Conservation (phyloP, 768 basidiomycete genomes). For the Porpolomopsis calyptriformis region DNA sequence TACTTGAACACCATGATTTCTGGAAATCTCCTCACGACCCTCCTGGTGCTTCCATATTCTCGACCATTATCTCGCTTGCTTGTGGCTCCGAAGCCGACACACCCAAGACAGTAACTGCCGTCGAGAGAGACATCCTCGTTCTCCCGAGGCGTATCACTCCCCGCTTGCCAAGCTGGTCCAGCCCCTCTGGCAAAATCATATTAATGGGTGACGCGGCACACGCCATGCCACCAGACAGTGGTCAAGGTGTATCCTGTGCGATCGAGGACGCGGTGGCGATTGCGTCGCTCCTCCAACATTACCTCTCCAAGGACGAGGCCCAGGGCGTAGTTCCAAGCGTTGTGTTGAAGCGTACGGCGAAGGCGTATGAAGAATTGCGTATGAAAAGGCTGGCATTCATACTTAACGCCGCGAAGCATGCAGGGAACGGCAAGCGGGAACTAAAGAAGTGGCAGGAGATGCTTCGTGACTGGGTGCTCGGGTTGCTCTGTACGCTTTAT, state of each 20-base stretch:
- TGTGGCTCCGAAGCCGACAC: slow-evolving; percentile 10
- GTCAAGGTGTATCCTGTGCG: slow-evolving; percentile 32
- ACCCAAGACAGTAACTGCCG: slow-evolving; percentile 10
- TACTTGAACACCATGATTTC: slow-evolving; percentile 21
- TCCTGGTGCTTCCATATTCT: slow-evolving; percentile 14
- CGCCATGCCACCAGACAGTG: slow-evolving; percentile 32
- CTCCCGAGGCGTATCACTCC: slow-evolving; percentile 28
- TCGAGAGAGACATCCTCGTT: slow-evolving; percentile 15
- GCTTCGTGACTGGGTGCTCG: slow-evolving; percentile 24
- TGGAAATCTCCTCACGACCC: slow-evolving; percentile 29
- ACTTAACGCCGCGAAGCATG: slow-evolving; percentile 24
- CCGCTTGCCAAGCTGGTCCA: slow-evolving; percentile 27
- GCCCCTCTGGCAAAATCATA: slow-evolving; percentile 25
- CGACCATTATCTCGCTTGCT: slow-evolving; percentile 21
- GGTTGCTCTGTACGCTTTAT: slow-evolving; percentile 23
- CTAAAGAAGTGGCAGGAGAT: slow-evolving; percentile 21
- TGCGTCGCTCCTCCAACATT: slow-evolving; percentile 26
- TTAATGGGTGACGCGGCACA: slow-evolving; percentile 36
- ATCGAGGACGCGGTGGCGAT: slow-evolving; percentile 30
- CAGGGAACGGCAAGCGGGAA: slow-evolving; percentile 23
- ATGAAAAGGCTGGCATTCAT: slow-evolving; percentile 24
- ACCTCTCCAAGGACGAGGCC: slow-evolving; percentile 10
- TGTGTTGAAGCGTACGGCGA: slow-evolving; percentile 15
- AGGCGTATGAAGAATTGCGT: slow-evolving; percentile 25
- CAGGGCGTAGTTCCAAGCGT: slow-evolving; percentile 8